Conservation (phyloP, 352 stramenopile species). For the Albugo laibachii region DNA sequence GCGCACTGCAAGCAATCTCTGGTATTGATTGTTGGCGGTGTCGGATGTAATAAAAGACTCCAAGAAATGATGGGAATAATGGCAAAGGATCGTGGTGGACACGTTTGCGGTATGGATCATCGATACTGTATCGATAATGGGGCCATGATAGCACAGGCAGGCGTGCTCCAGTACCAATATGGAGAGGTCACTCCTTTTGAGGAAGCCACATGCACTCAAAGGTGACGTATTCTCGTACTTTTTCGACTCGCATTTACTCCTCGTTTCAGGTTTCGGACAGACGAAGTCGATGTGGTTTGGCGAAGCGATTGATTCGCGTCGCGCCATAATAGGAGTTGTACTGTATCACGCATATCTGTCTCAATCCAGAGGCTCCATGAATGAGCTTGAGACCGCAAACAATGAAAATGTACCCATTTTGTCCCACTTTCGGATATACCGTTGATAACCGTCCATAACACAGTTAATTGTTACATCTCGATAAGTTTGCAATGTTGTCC, state of each 20-base stretch:
- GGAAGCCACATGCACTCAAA: conserved; percentile 88
- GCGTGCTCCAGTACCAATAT: conserved; percentile 94
- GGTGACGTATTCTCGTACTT: conserved; percentile 18
- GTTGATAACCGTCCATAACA: too few relatives aligned
- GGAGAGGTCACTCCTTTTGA: conserved; percentile 77
- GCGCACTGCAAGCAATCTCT: conserved; percentile 91
- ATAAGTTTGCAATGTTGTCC: too few relatives aligned
- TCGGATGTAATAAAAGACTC: conserved; percentile 87
- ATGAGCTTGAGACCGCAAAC: too few relatives aligned
- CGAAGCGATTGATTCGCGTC: conserved; percentile 32
- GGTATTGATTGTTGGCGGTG: conserved; percentile 97
- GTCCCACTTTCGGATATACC: too few relatives aligned
- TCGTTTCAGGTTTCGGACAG: conserved; percentile 84
- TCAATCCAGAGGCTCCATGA: too few relatives aligned
- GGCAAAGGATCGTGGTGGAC: conserved; percentile 86
- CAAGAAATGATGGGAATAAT: conserved; percentile 98
- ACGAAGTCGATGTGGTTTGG: conserved; percentile 96
- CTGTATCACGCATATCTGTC: too few relatives aligned
- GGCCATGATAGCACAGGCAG: conserved; percentile 99
- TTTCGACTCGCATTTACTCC: background rate
- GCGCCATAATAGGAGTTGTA: background rate
- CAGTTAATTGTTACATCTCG: too few relatives aligned
- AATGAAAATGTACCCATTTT: too few relatives aligned
- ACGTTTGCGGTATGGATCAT: conserved; percentile 96
- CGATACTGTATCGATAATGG: conserved; percentile 99